Conservation (phyloP, 176 grass and related monocot genomes). For the Zea luxurians region DNA sequence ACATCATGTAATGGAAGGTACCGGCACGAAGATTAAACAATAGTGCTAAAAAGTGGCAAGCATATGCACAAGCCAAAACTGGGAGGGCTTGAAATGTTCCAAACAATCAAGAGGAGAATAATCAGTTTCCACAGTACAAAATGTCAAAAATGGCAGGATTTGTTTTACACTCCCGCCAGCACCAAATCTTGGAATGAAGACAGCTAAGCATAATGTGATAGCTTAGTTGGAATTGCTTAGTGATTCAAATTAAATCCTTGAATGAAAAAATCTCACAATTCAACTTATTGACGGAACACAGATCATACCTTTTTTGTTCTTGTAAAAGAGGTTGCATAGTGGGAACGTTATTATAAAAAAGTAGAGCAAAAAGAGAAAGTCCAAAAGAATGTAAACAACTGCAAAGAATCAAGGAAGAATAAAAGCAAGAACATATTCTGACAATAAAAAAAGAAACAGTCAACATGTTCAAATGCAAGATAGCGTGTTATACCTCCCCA, state of each 20-base stretch:
- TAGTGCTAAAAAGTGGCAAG: neutral
- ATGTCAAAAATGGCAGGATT: neutral
- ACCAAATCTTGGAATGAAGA: conserved; percentile 16
- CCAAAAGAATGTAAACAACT: neutral
- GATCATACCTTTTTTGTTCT: neutral
- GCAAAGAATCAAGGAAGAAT: conserved; percentile 15
- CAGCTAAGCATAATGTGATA: neutral
- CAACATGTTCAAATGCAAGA: neutral
- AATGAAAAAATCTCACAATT: neutral
- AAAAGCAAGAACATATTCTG: conserved; percentile 22
- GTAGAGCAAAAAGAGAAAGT: neutral
- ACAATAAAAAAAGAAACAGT: conserved; percentile 10
- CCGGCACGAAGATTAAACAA: neutral
- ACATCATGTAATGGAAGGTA: neutral
- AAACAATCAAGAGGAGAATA: conserved; percentile 9
- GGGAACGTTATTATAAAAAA: neutral
- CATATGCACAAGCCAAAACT: conserved; percentile 17
- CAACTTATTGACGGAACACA: neutral
- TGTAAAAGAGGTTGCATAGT: neutral
- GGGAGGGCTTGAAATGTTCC: conserved; percentile 3
- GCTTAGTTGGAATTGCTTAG: too few relatives aligned
- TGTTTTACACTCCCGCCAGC: neutral
- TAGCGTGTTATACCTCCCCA: conserved; percentile 76
- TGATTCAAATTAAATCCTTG: conserved; percentile 9
- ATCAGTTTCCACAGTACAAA: conserved; percentile 8